Evolutionary conservation across 371 early-diverging fungal species (phyloP).

Genomic region (Aphelidium insulamus): DNA sequence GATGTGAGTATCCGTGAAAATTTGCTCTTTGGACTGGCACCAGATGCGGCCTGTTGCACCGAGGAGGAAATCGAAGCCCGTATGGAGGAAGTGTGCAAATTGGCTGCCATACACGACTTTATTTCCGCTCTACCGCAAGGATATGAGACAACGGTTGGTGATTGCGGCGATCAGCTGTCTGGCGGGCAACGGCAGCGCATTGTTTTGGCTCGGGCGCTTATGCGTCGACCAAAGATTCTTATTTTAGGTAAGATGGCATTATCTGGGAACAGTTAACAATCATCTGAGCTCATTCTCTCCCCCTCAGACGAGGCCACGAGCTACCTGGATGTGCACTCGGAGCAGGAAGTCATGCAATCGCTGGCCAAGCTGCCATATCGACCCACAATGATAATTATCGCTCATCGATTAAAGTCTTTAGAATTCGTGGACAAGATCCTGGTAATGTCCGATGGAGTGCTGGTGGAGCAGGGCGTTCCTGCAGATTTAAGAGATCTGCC

Average conservation of each 20-base stretch:
- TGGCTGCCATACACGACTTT: slow-evolving; percentile 49
- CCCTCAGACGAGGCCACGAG: slow-evolving; percentile 94
- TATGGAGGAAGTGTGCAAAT: slow-evolving; percentile 31
- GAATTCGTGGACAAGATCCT: no score
- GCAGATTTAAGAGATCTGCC: no score
- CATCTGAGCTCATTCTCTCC: no score
- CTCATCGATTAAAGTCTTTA: no score
- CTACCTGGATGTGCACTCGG: slow-evolving; percentile 73
- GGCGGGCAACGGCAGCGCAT: slow-evolving; percentile 35
- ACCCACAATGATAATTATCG: no score
- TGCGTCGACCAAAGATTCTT: slow-evolving; percentile 39
- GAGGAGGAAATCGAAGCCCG: slow-evolving; percentile 19
- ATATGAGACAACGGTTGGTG: slow-evolving; percentile 44
- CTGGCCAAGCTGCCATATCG: no score
- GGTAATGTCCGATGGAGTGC: no score
- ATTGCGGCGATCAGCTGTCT: slow-evolving; percentile 27
- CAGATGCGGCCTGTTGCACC: no score
- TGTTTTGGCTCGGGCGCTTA: slow-evolving; percentile 51
- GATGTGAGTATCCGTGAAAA: slow-evolving; percentile 25
- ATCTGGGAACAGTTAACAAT: no score
- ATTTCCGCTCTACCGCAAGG: slow-evolving; percentile 42
- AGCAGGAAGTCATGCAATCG: no score
- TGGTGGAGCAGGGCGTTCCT: no score
- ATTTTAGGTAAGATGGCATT: no score
- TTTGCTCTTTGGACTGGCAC: slow-evolving; percentile 12